Percentiles rank a stretch among this genome's conserved stretches.
Evolutionary conservation across 2,329 filamentous ascomycete species (phyloP).

Genomic region (Colletotrichum orbiculare): DNA sequence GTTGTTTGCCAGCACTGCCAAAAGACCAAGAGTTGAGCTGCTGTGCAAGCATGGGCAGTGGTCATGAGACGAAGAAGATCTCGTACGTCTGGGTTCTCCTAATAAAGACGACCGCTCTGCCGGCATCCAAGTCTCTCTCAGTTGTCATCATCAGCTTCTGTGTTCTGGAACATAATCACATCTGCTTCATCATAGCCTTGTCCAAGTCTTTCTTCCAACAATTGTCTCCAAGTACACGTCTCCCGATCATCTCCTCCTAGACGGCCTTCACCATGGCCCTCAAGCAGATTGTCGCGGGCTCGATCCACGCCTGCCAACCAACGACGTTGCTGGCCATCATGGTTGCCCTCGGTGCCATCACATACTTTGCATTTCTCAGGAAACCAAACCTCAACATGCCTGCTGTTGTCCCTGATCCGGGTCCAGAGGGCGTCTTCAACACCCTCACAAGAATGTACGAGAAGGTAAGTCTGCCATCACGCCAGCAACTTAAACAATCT

Average conservation of each 20-base stretch:
- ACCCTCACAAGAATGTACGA: constrained; percentile 18
- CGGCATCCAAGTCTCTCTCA: background rate
- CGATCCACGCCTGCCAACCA: constrained; percentile 4
- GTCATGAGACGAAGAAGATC: too few relatives aligned
- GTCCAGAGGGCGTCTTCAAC: constrained; percentile 23
- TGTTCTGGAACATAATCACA: constrained; percentile 11
- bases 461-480: background rate
- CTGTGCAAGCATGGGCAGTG: background rate
- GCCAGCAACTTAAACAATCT: accelerated
- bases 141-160: background rate
- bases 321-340: constrained; percentile 4
- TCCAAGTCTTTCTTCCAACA: background rate
- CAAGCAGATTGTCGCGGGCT: constrained; percentile 3
- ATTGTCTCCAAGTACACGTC: background rate
- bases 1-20: background rate
- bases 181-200: background rate
- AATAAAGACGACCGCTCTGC: background rate
- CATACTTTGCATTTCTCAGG: constrained; percentile 10
- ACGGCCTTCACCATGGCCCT: constrained; percentile 11
- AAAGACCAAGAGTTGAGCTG: background rate
- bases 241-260: background rate
- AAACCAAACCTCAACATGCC: constrained; percentile 20
- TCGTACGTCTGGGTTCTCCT: background rate
- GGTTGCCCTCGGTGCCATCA: background rate
- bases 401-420: constrained; percentile 7